Evolutionary conservation across 2,329 filamentous ascomycete genomes (phyloP), one percentile per base, ranked within the genome.

Genomic region (Zymoseptoria ardabiliae): DNA sequence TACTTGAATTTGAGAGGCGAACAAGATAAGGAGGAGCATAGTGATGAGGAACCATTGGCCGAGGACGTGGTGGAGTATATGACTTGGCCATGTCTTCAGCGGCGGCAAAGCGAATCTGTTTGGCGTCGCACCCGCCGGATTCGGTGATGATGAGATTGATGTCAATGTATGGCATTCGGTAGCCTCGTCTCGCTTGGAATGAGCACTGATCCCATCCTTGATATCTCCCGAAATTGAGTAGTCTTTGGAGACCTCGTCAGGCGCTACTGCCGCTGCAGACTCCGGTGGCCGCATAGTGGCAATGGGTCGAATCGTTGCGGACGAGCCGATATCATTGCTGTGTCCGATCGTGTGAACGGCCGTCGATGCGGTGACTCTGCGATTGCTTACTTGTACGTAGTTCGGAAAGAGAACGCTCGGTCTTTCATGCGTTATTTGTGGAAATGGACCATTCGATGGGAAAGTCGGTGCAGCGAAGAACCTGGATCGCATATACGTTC

Each of bases 11-110:
- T 81, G 80, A 65, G 80, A 80, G 56, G 82, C 84, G 65, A 81
- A 77, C 70, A 74, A 76, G 73, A 75, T 80, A 28, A 77, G 74
- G 21, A 83, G 61, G 1, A 77, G 82, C 65, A 88, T 85, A 19
- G 80, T 83, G 58, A 88, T 78, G 19, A 88, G 76, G 58, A 88
- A 81, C 82, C 85, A 88, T 74, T 88, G 85, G 58, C 82, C 79
- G 22, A 58, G 45, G n/a, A 64, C 19, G 35, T 45, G 17, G 35
- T 45, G 13, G 13, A 45, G 3, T 45, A 45, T 45, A 13, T 45
- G 35, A n/a, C 35, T 45, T n/a, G 35, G 35, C 35, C 35, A 45
- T 17, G 35, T 45, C 35, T n/a, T 45, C 13, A 45, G 17, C 13
- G 13, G 35, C 35, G 35, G 35, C 4, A 45, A n/a, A 13, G 13